These are phyloP conservation scores for Leishmania mexicana DNA, from an alignment of 208 protist genomes.

Conservation along the genomic window DNA sequence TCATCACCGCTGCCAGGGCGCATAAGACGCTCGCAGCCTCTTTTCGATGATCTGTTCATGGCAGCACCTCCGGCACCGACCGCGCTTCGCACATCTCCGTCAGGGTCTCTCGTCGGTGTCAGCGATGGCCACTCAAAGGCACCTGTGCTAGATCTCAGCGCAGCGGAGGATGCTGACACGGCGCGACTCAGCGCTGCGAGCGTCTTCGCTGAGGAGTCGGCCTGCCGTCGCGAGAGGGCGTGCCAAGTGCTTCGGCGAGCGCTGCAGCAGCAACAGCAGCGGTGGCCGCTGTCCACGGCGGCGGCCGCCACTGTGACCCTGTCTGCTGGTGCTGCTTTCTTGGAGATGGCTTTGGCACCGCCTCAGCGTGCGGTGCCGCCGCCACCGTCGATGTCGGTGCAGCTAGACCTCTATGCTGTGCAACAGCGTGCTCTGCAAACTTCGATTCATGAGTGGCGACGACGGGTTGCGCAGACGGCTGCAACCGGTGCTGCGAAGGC, in stretches of 20 bases:
- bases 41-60: background rate
- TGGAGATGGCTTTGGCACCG: slow-evolving; percentile 15
- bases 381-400: slow-evolving; percentile 36
- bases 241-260: slow-evolving; percentile 14
- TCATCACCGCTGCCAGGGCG: background rate
- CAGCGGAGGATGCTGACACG: background rate
- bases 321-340: slow-evolving; percentile 1
- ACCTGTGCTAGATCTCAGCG: background rate
- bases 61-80: background rate
- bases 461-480: background rate
- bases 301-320: background rate
- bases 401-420: slow-evolving; percentile 33
- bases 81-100: background rate
- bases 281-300: background rate
- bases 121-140: background rate
- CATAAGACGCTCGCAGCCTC: background rate
- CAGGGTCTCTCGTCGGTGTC: background rate
- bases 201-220: background rate
- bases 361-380: slow-evolving; percentile 25
- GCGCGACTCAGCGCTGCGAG: background rate
- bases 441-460: background rate
- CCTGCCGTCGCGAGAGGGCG: background rate
- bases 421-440: slow-evolving; percentile 4
- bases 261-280: background rate
- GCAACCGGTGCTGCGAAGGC: background rate